A percentile compares a stretch with the other conserved stretches of the same genome.
Conservation (phyloP, 2,329 filamentous ascomycete genomes). For the Ophiosphaerella herpotricha region DNA sequence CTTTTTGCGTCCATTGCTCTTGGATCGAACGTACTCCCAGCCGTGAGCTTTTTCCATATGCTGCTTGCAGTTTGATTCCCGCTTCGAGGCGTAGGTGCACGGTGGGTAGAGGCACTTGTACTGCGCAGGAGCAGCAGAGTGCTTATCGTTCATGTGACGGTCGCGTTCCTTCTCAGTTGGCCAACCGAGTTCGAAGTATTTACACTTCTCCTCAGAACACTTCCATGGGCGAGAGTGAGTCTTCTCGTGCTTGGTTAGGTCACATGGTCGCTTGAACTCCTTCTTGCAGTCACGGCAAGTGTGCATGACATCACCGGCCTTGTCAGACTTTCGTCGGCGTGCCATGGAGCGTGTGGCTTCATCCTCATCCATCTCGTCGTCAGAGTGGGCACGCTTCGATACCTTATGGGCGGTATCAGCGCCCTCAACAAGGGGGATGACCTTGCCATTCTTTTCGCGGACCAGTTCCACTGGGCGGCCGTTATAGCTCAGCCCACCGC, state of each 20-base stretch:
- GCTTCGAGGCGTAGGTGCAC: conserved; percentile 93
- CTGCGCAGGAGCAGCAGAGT: conserved; percentile 77
- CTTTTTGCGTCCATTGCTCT: conserved; percentile 72
- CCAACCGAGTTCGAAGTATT: conserved; percentile 88
- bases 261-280: conserved; percentile 95
- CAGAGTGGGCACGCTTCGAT: conserved; percentile 59
- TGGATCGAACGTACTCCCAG: conserved; percentile 88
- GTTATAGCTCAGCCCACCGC: conserved; percentile 80
- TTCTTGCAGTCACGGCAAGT: conserved; percentile 80
- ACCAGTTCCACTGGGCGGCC: conserved; percentile 84
- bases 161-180: conserved; percentile 98
- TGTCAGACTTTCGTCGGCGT: conserved; percentile 89
- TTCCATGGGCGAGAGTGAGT: conserved; percentile 97
- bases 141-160: conserved; percentile 94
- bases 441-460: conserved; percentile 77
- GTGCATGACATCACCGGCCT: conserved; percentile 80
- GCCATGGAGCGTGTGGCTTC: conserved; percentile 91
- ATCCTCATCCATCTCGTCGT: conserved; percentile 77
- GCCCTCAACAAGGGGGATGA: conserved; percentile 69
- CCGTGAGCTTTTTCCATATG: conserved; percentile 98
- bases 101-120: conserved; percentile 82
- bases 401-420: conserved; percentile 65
- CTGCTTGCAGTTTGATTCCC: conserved; percentile 96
- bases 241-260: conserved; percentile 97
- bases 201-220: conserved; percentile 80